These are phyloP conservation scores for Backusella luteola DNA, from an alignment of 192 early-diverging fungal genomes.

Conservation along the genomic window DNA sequence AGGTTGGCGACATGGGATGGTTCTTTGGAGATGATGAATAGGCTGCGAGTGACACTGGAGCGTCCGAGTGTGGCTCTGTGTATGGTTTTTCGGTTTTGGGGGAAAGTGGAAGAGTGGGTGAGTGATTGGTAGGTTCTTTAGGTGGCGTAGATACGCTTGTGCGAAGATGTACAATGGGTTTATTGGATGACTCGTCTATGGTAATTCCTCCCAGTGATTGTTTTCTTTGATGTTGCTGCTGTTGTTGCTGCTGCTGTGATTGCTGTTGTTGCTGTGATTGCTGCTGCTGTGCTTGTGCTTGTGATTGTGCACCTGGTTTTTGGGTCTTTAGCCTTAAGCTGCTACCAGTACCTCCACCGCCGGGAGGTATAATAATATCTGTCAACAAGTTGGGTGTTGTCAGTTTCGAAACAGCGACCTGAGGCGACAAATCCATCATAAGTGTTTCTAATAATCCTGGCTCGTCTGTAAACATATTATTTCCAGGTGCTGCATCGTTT, in stretches of 20 bases:
- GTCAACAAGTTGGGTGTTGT: slow-evolving; percentile 28
- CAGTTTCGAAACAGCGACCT: slow-evolving; percentile 21
- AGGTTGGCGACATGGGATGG: neutral
- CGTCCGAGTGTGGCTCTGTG: neutral
- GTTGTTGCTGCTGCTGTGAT: neutral
- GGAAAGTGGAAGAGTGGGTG: neutral
- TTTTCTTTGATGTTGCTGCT: slow-evolving; percentile 7
- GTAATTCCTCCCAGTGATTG: slow-evolving; percentile 1
- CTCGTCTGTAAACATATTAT: slow-evolving; percentile 10
- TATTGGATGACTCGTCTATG: neutral
- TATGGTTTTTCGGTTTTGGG: neutral
- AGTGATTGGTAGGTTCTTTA: neutral
- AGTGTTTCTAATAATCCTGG: slow-evolving; percentile 21
- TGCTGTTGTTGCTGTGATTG: neutral
- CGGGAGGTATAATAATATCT: slow-evolving; percentile 5
- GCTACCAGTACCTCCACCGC: neutral
- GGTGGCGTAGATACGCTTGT: neutral
- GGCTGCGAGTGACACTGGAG: neutral
- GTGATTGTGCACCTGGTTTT: neutral
- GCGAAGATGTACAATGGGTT: neutral
- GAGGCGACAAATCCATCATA: slow-evolving; percentile 20
- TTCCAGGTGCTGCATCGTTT: slow-evolving; percentile 24
- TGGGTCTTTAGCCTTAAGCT: neutral
- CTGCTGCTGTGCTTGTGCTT: neutral
- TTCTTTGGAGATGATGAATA: slow-evolving; percentile 3